Base-by-base conservation (phyloP, 495 filamentous ascomycete genomes). In the Penicillium psychrofluorescens region DNA sequence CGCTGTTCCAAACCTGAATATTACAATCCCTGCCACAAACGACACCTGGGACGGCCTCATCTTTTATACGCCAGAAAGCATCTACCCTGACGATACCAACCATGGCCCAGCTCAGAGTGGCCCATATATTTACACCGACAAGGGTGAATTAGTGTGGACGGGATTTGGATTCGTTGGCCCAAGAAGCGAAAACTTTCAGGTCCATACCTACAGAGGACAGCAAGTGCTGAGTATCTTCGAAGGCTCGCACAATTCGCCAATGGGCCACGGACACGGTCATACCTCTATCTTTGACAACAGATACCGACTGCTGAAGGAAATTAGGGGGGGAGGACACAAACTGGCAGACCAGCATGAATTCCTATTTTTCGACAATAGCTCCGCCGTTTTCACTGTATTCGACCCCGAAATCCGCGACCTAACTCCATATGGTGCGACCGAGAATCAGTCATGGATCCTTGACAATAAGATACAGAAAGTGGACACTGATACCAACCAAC, bases 51-150 rank as follows among this genome's bases (percentile, higher is more conserved):
- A 57, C 35, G 71, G 71, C 7, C 71, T 71, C 41, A 60, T 76
- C 30, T 75, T 76, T 40, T 51, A 73, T 10, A 64, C 73, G n/a
- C 72, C 71, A 1, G 74, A 69, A 34, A 63, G 67, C 11, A 67
- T 62, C 7, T 68, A 54, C 36, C 62, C 61, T 11, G 67, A 71
- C 43, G 57, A 58, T 2, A 63, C 64, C 56, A 46, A 40, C 31
- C 68, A 72, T 36, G 71, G 72, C 0, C 70, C 71, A 6, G 63
- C 60, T 15, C 72, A 74, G 46, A 62, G 67, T 14, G 70, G 61
- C 1, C 70, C 70, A 7, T 76, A 74, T 44, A 73, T 76, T 46
- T 72, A 70, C 50, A 62, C 62, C 7, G 63, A 67, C 37, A 51
- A 70, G 40, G 70, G 70, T 6, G 69, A 72, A 15, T 46, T 72